Evolutionary conservation across 352 stramenopile genomes (phyloP), one percentile per base, ranked within the genome.

Genomic region (Pythium biforme): DNA sequence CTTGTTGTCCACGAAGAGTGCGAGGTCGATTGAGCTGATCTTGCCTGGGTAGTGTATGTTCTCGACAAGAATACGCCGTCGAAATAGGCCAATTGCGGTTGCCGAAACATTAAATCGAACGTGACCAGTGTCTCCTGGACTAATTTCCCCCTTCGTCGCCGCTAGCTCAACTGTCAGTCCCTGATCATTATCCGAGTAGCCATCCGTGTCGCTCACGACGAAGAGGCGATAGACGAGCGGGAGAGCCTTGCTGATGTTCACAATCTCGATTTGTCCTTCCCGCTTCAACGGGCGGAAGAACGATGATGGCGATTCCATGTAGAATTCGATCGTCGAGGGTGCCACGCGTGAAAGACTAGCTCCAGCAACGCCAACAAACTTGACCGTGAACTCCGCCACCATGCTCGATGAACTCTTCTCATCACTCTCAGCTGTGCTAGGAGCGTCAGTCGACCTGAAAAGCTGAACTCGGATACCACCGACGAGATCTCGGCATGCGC

Each of bases 381-480:
- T 95, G 62, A 96, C 69, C 6, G 88, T 96, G 61, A 96, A 96
- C 54, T 96, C 88, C 7, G 88, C 73, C 20, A 90, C 68, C 77
- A 95, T 92, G 9, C 79, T 81, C 43, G 71, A 82, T 3, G 31
- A 10, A n/a, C 19, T 39, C 54, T 88, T 91, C 33, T 80, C 76
- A 0, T 88, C 81, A 17, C 77, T 73, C 31, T 64, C 48, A 8
- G 27, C 19, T 20, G 19, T 8, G 8, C 27, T 29, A 17, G 39
- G 6, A 25, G 22, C 15, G 15, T 69, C 68, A 1, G 29, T 51
- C 0, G 49, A 47, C 4, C 78, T 74, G 71, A 90, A 94, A 6
- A 96, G 66, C 59, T 96, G 87, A 9, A 96, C 70, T n/a, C 87
- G 87, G 68, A 96, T 96, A 15, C 88, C 88, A 25, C 88, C 88